A percentile compares a stretch with the other conserved stretches of the same genome.
Conservation (phyloP, 176 grass and related monocot species). For the Phoenix dactylifera region DNA sequence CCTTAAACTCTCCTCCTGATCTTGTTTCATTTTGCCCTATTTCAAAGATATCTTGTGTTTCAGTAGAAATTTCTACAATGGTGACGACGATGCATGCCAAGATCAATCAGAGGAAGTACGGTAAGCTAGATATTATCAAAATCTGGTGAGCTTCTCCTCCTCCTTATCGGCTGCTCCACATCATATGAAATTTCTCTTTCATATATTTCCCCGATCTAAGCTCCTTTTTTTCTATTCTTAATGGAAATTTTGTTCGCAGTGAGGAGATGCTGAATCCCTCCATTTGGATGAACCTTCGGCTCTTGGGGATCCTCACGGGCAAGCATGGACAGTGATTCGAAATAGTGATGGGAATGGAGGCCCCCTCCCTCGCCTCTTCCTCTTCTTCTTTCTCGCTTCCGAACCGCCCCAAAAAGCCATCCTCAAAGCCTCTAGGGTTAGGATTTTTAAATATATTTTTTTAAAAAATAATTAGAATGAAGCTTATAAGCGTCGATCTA, state of each 20-base stretch:
- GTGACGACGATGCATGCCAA: constrained; percentile 74
- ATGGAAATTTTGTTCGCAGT: neutral
- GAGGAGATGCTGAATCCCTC: constrained; percentile 93
- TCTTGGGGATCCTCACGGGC: constrained; percentile 92
- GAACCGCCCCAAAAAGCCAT: too few relatives aligned
- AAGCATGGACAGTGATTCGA: neutral
- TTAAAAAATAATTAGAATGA: too few relatives aligned
- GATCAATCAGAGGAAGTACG: constrained; percentile 58
- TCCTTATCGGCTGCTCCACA: neutral
- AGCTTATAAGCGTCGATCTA: too few relatives aligned
- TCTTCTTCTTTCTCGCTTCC: too few relatives aligned
- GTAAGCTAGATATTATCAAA: constrained; percentile 82
- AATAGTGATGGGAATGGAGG: too few relatives aligned
- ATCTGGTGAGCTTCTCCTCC: constrained; percentile 45
- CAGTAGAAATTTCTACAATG: constrained; percentile 39
- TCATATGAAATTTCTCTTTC: too few relatives aligned
- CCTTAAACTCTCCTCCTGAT: too few relatives aligned
- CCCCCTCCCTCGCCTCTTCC: too few relatives aligned
- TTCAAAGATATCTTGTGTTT: too few relatives aligned
- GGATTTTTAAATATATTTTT: too few relatives aligned
- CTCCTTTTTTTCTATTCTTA: neutral
- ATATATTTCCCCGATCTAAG: too few relatives aligned
- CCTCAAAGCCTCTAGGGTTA: too few relatives aligned
- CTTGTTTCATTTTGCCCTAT: neutral
- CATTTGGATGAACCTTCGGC: constrained; percentile 75